These are phyloP conservation scores for Schrenkiella parvula DNA, from an alignment of 345 rosid genomes.

Conservation along the genomic window DNA sequence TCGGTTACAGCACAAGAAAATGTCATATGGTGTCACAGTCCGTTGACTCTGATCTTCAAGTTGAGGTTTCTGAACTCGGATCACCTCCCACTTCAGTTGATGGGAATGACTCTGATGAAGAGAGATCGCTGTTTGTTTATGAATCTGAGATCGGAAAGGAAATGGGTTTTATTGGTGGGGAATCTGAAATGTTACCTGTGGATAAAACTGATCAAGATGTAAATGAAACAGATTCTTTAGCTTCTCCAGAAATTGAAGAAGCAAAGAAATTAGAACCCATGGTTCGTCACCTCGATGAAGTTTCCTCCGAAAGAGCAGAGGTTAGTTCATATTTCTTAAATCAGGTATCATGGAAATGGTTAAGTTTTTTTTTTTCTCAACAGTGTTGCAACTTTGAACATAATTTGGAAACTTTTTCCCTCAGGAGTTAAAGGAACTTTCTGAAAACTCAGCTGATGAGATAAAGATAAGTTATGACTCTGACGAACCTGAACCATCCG, in stretches of 20 bases:
- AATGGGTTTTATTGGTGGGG: conserved; percentile 36
- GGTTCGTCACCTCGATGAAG: conserved; percentile 17
- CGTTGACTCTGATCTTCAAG: conserved; percentile 88
- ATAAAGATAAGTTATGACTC: conserved; percentile 29
- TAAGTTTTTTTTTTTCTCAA: not conserved
- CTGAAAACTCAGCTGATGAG: conserved; percentile 34
- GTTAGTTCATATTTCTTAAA: conserved; percentile 29
- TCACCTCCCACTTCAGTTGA: conserved; percentile 63
- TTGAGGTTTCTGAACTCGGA: conserved; percentile 82
- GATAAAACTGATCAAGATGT: conserved; percentile 20
- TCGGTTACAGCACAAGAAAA: conserved; percentile 33
- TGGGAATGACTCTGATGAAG: conserved; percentile 52
- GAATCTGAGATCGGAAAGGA: conserved; percentile 54
- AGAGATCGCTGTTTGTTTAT: conserved; percentile 43
- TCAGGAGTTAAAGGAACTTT: conserved; percentile 36
- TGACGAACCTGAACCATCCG: conserved; percentile 27
- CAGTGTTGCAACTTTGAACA: conserved; percentile 7
- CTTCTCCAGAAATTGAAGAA: conserved; percentile 25
- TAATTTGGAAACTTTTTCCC: not conserved
- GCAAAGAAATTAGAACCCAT: conserved; percentile 10
- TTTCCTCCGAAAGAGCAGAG: conserved; percentile 29
- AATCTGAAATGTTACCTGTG: conserved; percentile 18
- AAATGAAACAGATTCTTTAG: conserved; percentile 5
- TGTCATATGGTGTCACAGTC: conserved; percentile 60
- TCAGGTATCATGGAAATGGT: not conserved